Percentiles rank a stretch among this genome's conserved stretches.
Conservation (phyloP, 495 filamentous ascomycete genomes). For the Lophiostoma macrostomum region DNA sequence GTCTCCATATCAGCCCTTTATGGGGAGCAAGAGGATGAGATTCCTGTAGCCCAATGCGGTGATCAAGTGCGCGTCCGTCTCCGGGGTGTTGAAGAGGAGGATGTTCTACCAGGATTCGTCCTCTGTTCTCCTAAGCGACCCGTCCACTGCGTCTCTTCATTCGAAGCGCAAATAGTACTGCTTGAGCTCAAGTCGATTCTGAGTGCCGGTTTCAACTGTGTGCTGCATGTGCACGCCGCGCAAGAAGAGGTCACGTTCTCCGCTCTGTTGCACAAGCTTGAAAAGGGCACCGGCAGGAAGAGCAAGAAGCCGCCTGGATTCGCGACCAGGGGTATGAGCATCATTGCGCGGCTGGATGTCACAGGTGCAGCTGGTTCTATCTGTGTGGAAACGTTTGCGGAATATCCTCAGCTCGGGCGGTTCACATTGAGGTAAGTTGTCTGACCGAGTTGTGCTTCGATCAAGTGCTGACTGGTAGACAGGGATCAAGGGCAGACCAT, state of each 20-base stretch:
- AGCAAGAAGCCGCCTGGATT: slow-evolving; percentile 90
- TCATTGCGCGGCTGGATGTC: slow-evolving; percentile 88
- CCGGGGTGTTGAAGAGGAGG: slow-evolving; percentile 94
- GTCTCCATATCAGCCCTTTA: slow-evolving; percentile 80
- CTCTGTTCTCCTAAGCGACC: slow-evolving; percentile 87
- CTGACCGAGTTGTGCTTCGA: background rate
- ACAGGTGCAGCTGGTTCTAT: slow-evolving; percentile 79
- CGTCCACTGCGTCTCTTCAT: slow-evolving; percentile 82
- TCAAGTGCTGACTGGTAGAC: background rate
- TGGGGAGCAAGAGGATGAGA: slow-evolving; percentile 94
- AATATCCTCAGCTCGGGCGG: slow-evolving; percentile 88
- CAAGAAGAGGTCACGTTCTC: slow-evolving; percentile 93
- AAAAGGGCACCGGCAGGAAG: slow-evolving; percentile 93
- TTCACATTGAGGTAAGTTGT: slow-evolving; percentile 80
- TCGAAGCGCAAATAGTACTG: slow-evolving; percentile 94
- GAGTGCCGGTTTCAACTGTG: slow-evolving; percentile 85
- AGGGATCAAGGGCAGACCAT: slow-evolving; percentile 79
- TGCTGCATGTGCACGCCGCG: slow-evolving; percentile 83
- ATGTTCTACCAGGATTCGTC: slow-evolving; percentile 94
- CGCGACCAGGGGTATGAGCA: slow-evolving; percentile 84
- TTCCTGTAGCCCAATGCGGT: slow-evolving; percentile 73
- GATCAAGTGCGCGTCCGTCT: slow-evolving; percentile 93
- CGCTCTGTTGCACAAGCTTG: slow-evolving; percentile 83
- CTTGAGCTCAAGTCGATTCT: slow-evolving; percentile 95
- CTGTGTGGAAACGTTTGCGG: slow-evolving; percentile 89